Base-by-base conservation (phyloP, 768 basidiomycete genomes). In the Mycena metata region DNA sequence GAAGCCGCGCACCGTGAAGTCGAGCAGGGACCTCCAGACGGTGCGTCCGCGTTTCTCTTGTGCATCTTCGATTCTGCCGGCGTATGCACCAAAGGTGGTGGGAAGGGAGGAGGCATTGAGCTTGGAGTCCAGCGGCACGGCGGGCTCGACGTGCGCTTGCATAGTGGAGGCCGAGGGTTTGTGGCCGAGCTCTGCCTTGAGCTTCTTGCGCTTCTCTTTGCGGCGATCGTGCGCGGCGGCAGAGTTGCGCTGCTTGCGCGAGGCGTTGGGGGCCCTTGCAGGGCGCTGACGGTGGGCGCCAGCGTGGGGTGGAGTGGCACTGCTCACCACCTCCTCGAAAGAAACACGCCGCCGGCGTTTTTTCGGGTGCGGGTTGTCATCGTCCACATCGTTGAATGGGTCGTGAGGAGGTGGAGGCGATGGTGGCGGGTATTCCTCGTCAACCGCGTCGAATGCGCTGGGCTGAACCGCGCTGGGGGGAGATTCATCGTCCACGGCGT, bases 81-180 rank as follows among this genome's bases (percentile, higher is more conserved):
- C 19, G 43, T 63, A 55, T 3, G 61, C 52, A 19, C 61, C 61
- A 17, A 10, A 16, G 17, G 50, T 13, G 17, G 61, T 33, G n/a
- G 61, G 61, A 11, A 63, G 50, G 2, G 35, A 26, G 49, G n/a
- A 42, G 15, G 60, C 26, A 21, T 41, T n/a, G 47, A 61, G 21
- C n/a, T 19, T 6, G 35, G 60, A 51, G n/a, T 24, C 21, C 9
- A 63, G 17, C 16, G 61, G 42, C 1, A 19, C 17, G 15, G 50
- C 61, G n/a, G 13, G 51, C 19, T 19, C 12, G 19, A 63, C 51
- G 5, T 54, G n/a, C 1, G 16, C 36, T 6, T 30, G 2, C 41
- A 63, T 21, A 4, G 61, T 63, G 15, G 61, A 13, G 26, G 51
- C 26, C 15, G n/a, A 9, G 10, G 61, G 61, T 21, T 54, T 7